phyloP scores from a whole-genome alignment of 2,329 filamentous ascomycete species.

The Xylaria sp. region DNA sequence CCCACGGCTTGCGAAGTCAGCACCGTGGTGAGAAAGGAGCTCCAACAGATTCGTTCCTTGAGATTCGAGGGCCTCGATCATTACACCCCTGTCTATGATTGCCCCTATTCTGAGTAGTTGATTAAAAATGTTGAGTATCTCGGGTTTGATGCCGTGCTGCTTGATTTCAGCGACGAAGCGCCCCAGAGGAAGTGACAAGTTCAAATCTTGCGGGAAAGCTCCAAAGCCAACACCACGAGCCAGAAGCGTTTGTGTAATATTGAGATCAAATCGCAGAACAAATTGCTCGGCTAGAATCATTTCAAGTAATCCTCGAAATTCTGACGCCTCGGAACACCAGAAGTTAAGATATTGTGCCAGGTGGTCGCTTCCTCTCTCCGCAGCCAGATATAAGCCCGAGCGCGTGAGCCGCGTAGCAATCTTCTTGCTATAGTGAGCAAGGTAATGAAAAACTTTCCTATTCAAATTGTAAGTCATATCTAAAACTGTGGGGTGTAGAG shows the following conservation, averaged over 20 bases:
- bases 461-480: background rate
- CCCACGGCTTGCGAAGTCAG: background rate
- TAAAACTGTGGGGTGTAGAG: background rate
- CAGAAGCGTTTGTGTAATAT: background rate
- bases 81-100: background rate
- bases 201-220: background rate
- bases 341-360: background rate
- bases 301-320: background rate
- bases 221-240: background rate
- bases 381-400: background rate
- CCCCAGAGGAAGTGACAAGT: background rate
- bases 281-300: constrained; percentile 3
- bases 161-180: background rate
- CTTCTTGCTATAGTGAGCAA: background rate
- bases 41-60: background rate
- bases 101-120: background rate
- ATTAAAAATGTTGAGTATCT: background rate
- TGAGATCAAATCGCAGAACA: background rate
- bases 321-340: background rate
- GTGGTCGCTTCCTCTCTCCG: background rate
- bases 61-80: background rate
- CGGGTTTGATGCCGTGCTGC: background rate
- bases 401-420: background rate
- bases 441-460: background rate
- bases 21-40: background rate